Evolutionary conservation across 306 rosid genomes (phyloP), one percentile per base, ranked within the genome.

Genomic region (Prunus padus): DNA sequence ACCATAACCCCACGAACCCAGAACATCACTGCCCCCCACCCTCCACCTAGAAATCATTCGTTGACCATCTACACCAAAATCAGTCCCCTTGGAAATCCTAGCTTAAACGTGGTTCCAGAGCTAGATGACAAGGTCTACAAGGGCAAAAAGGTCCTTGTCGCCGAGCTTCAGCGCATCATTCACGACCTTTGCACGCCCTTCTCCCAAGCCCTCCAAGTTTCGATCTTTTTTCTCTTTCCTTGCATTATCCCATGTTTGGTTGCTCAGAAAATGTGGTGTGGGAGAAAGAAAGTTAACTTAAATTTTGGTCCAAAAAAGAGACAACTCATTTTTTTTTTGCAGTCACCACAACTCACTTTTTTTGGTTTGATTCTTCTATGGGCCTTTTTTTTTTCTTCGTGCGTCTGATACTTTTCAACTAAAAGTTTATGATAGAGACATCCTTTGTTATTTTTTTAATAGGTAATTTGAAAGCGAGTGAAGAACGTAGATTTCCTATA

Each of bases 171-270:
- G 74, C 92, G 94, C 66, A 87, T 93, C 76, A 42, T 93, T 81
- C 91, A 79, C 4, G 98, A 91, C 80, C 90, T 93, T 62, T 92
- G 97, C 74, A 93, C 88, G 77, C 92, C 94, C 52, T 91, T 88
- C 80, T 50, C 85, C 16, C 98, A 93, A 59, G 94, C 96, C 33
- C 93, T 91, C 3, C 82, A 93, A 90, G 97, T 89, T 66, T 28
- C 40, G 8, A 46, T 25, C 37, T 50, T 69, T 55, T 31, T 31
- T n/a, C 23, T 63, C 46, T 65, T 78, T 5, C 11, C 30, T 57
- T 62, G 61, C 12, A 2, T 37, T 37, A 13, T 8, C 7, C 26
- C 44, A 12, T 64, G 68, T 74, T 50, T 57, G 50, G 71, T 56
- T 66, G 69, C 78, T 56, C 31, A 40, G 64, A 45, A 79, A 55